A percentile compares a stretch with the other conserved stretches of the same genome.
Conservation (phyloP, 768 basidiomycete species). For the Cystofilobasidium macerans region DNA sequence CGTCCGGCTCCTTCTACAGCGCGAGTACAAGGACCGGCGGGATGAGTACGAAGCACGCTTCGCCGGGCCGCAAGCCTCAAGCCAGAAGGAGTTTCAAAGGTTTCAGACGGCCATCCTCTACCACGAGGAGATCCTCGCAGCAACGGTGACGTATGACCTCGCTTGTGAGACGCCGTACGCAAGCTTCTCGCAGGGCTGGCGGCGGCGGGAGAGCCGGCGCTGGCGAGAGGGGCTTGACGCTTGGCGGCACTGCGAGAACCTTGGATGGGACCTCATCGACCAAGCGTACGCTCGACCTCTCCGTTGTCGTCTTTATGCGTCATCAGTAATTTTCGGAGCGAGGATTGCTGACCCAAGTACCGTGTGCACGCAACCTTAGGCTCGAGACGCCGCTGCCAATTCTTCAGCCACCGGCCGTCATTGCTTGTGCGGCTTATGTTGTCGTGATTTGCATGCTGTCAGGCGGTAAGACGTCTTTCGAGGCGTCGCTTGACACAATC, state of each 20-base stretch:
- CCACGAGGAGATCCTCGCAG: background rate
- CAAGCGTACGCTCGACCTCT: background rate
- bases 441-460: background rate
- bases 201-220: background rate
- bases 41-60: too few relatives aligned
- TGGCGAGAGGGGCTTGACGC: background rate
- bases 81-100: background rate
- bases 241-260: background rate
- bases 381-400: background rate
- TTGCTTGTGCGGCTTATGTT: background rate
- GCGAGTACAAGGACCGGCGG: background rate
- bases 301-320: background rate
- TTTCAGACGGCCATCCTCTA: background rate
- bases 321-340: background rate
- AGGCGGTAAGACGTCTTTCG: background rate
- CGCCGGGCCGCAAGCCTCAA: background rate
- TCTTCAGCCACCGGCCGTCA: background rate
- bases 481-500: background rate
- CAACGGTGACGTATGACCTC: background rate
- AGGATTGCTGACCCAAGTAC: background rate
- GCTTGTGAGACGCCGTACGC: background rate
- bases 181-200: background rate
- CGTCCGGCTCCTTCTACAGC: background rate
- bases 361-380: background rate
- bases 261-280: background rate